A percentile compares a stretch with the other conserved stretches of the same genome.
phyloP scores from a whole-genome alignment of 352 stramenopile species.

The Pseudoperonospora humuli region DNA sequence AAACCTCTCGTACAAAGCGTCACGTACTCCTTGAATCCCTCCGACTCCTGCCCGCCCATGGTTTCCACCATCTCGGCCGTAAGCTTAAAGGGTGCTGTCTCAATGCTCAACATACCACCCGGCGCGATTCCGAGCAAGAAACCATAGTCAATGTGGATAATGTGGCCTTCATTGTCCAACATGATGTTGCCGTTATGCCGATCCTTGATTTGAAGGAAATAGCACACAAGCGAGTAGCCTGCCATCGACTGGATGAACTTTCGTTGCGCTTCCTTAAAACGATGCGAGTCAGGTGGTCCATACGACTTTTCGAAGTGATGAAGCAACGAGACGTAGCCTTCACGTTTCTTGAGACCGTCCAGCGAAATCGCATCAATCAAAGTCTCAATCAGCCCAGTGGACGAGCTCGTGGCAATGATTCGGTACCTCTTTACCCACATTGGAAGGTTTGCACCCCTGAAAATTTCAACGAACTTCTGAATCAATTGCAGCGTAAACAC shows the following conservation, averaged over 20 bases:
- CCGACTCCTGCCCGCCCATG: slow-evolving; percentile 88
- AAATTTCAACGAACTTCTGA: slow-evolving; percentile 96
- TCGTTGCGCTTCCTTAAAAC: slow-evolving; percentile 88
- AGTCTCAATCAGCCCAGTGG: slow-evolving; percentile 96
- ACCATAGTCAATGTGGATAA: slow-evolving; percentile 99
- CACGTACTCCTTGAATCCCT: slow-evolving; percentile 95
- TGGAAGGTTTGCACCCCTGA: slow-evolving; percentile 89
- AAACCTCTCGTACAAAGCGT: slow-evolving; percentile 96
- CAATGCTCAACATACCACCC: slow-evolving; percentile 97
- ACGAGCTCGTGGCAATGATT: slow-evolving; percentile 94
- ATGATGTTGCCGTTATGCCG: slow-evolving; percentile 99
- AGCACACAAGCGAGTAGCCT: slow-evolving; percentile 97
- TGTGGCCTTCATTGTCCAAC: slow-evolving; percentile 95
- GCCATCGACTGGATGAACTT: slow-evolving; percentile 98
- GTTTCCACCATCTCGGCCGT: slow-evolving; percentile 98
- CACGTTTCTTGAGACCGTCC: slow-evolving; percentile 95
- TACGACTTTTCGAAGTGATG: slow-evolving; percentile 96
- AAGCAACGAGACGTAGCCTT: slow-evolving; percentile 88
- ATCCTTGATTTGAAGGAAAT: slow-evolving; percentile 99
- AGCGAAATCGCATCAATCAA: slow-evolving; percentile 96
- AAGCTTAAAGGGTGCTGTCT: slow-evolving; percentile 99
- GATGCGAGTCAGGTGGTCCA: slow-evolving; percentile 67
- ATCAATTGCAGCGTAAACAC: slow-evolving; percentile 99
- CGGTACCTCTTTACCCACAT: slow-evolving; percentile 95
- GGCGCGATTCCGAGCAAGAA: slow-evolving; percentile 98